These are phyloP conservation scores for Draba incana DNA, from an alignment of 345 rosid species.

Conservation along the genomic window DNA sequence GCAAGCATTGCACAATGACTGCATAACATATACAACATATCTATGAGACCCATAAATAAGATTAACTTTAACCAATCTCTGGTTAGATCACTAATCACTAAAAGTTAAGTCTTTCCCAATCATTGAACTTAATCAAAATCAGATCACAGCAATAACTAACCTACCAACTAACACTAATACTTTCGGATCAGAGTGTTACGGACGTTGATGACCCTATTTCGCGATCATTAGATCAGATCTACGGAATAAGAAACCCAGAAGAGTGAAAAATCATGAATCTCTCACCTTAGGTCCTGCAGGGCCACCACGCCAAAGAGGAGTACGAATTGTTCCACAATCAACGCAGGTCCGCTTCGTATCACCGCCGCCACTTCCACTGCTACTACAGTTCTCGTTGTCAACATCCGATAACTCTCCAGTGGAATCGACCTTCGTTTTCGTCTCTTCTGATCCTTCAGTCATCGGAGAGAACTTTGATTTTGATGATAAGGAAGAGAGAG, in stretches of 20 bases:
- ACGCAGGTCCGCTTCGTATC: constrained; percentile 72
- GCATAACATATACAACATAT: neutral
- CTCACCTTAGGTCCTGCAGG: constrained; percentile 92
- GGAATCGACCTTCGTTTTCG: constrained; percentile 30
- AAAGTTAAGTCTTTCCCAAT: neutral
- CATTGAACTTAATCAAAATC: no score
- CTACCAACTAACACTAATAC: neutral
- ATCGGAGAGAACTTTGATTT: constrained; percentile 9
- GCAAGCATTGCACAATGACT: constrained; percentile 98
- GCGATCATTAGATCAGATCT: neutral
- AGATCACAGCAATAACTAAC: no score
- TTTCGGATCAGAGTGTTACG: neutral
- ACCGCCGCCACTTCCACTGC: constrained; percentile 39
- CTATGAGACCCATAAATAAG: no score
- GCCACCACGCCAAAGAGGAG: constrained; percentile 98
- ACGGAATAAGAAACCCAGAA: neutral
- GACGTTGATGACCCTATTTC: neutral
- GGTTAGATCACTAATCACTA: neutral
- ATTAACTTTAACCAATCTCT: no score
- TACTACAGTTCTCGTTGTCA: constrained; percentile 45
- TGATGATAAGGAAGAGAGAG: constrained; percentile 21
- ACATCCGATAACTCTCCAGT: constrained; percentile 44
- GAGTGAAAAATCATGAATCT: no score
- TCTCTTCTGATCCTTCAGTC: constrained; percentile 48
- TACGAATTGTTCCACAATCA: constrained; percentile 87